Evolutionary conservation across 2,329 filamentous ascomycete species (phyloP).

Genomic region (Calycina herbarum): DNA sequence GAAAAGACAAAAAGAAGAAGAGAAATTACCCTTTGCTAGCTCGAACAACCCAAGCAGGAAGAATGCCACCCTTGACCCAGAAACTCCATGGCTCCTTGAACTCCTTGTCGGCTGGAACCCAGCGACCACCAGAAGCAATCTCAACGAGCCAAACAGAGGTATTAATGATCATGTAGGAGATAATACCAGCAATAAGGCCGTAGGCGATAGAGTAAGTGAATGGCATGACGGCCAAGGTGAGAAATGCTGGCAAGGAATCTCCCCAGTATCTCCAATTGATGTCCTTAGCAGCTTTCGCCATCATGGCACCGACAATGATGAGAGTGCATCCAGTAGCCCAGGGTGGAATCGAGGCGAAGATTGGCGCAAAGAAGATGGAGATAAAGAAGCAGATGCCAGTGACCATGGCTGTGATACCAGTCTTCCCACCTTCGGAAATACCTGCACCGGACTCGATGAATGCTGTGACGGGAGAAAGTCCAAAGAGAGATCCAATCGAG

Average conservation of each 20-base stretch:
- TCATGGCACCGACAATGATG: constrained; percentile 79
- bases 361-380: constrained; percentile 82
- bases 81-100: constrained; percentile 78
- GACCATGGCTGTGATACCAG: constrained; percentile 73
- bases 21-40: constrained; percentile 49
- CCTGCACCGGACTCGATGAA: constrained; percentile 87
- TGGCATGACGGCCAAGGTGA: constrained; percentile 81
- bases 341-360: constrained; percentile 83
- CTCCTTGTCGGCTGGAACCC: constrained; percentile 71
- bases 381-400: constrained; percentile 82
- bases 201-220: constrained; percentile 87
- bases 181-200: constrained; percentile 75
- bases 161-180: constrained; percentile 75
- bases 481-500: constrained; percentile 74
- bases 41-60: constrained; percentile 71
- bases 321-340: constrained; percentile 88
- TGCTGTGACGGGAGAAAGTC: constrained; percentile 76
- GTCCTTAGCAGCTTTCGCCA: constrained; percentile 72
- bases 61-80: constrained; percentile 68
- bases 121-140: constrained; percentile 62
- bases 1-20: neutral
- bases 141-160: constrained; percentile 67
- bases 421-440: constrained; percentile 82
- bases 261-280: constrained; percentile 87
- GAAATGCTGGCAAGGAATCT: constrained; percentile 78